Percentiles rank a stretch among this genome's conserved stretches.
phyloP scores from a whole-genome alignment of 805 yeast genomes.

The Nakazawaea siamensis region DNA sequence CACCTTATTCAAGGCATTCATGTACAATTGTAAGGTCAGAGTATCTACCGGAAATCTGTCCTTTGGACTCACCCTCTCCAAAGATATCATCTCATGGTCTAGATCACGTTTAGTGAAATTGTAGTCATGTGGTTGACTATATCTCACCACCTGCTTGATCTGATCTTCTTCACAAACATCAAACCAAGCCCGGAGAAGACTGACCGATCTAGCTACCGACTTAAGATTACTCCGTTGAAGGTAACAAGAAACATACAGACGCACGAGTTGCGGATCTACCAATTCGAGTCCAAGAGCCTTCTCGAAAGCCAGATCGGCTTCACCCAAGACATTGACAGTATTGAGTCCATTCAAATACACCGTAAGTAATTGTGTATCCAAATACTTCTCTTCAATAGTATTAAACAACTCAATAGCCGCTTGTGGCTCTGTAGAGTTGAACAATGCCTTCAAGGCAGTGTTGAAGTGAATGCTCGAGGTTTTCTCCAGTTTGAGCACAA shows the following conservation, averaged over 20 bases:
- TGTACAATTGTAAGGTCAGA: slow-evolving; percentile 2
- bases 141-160: slow-evolving; percentile 4
- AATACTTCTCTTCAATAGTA: slow-evolving; percentile 9
- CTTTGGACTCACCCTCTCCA: slow-evolving; percentile 3
- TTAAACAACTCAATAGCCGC: slow-evolving; percentile 31
- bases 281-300: background rate
- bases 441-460: slow-evolving; percentile 35
- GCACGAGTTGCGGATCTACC: slow-evolving; percentile 4
- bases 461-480: slow-evolving; percentile 34
- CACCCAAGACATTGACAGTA: background rate
- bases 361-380: slow-evolving; percentile 7
- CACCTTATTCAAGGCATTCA: slow-evolving; percentile 1
- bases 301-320: slow-evolving; percentile 3
- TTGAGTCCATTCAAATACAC: slow-evolving; percentile 5
- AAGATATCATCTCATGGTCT: background rate
- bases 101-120: background rate
- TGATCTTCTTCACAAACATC: slow-evolving; percentile 7
- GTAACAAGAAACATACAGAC: slow-evolving; percentile 4
- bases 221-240: slow-evolving; percentile 3
- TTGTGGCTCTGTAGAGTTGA: slow-evolving; percentile 30
- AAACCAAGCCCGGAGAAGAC: slow-evolving; percentile 8
- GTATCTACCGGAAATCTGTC: slow-evolving; percentile 4
- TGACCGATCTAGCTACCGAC: slow-evolving; percentile 3
- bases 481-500: slow-evolving; percentile 21
- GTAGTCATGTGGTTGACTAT: slow-evolving; percentile 3